Conservation (phyloP, 2,329 filamentous ascomycete species). For the Trichoderma breve region DNA sequence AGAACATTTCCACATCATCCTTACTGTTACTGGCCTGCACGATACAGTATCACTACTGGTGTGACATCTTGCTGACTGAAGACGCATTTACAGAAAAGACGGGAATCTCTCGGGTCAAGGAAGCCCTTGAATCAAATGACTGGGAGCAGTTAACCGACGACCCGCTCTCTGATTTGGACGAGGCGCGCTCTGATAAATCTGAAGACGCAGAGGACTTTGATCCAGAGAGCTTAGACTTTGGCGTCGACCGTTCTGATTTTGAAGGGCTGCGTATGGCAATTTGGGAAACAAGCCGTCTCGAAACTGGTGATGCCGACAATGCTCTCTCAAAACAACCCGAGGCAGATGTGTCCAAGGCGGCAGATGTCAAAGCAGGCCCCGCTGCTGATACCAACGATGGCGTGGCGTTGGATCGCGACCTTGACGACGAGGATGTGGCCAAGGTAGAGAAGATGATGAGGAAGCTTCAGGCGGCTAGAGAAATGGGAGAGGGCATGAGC, state of each 20-base stretch:
- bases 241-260: constrained; percentile 53
- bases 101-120: constrained; percentile 56
- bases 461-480: constrained; percentile 60
- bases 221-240: constrained; percentile 50
- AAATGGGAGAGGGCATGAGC: constrained; percentile 58
- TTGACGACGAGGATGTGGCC: constrained; percentile 52
- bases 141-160: constrained; percentile 46
- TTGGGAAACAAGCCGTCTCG: constrained; percentile 36
- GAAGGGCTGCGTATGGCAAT: constrained; percentile 52
- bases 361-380: constrained; percentile 6
- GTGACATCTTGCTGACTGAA: background rate
- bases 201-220: constrained; percentile 40
- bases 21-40: background rate
- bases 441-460: constrained; percentile 63
- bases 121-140: constrained; percentile 65
- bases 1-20: background rate
- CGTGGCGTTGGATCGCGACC: constrained; percentile 27
- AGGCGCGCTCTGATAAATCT: constrained; percentile 28
- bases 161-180: constrained; percentile 32
- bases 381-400: background rate
- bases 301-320: constrained; percentile 29
- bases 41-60: background rate
- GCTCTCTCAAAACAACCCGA: constrained; percentile 20
- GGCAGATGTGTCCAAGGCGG: constrained; percentile 2
- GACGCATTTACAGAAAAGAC: constrained; percentile 47